Base-by-base conservation (phyloP, 192 early-diverging fungal species). In the Coemansia sp. region DNA sequence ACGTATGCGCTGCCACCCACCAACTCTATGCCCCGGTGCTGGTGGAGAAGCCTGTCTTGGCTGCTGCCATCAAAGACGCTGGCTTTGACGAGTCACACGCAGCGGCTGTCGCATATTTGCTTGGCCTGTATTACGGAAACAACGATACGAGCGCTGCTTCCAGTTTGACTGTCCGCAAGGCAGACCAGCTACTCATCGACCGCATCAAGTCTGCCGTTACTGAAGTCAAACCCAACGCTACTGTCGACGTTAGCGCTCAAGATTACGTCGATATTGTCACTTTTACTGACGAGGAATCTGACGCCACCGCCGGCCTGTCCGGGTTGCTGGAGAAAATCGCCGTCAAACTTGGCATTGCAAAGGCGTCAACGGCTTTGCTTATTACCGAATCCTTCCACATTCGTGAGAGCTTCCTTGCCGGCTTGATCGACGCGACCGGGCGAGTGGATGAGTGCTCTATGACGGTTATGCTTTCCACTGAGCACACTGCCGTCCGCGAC, bases 371-470 rank as follows among this genome's bases (percentile, higher is more conserved):
- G 16, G 59, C 33, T 16, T n/a, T 10, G 48, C 48, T 40, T 19
- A 19, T n/a, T 11, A 35, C 59, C 40, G 59, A 60, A 19, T 40
- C 59, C 6, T 19, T 60, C n/a, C 63, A 35, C 33, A 59, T 73
- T 4, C 79, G 79, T 37, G 79, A 81, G 74, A 63, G 68, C 24
- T 73, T 81, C 16, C 45, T 81, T 53, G 79, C 79, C 1, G 79
- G 79, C 0, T 59, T 81, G 24, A 35, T 76, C 27, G 79, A 81
- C 21, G 63, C 78, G 17, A 40, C 51, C 21, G 73, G 78, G 11
- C 13, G 35, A 0, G 39, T 68, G 16, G 54, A 34, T 24, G 16
- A 62, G 37, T 37, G 24, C 5, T 33, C 27, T 19, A 13, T 7
- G 3, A 10, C 62, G 1, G 65, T 50, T 14, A 63, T 56, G 5